Base-by-base conservation (phyloP, 169 alveolate genomes). In the Cryptosporidium sp. region DNA sequence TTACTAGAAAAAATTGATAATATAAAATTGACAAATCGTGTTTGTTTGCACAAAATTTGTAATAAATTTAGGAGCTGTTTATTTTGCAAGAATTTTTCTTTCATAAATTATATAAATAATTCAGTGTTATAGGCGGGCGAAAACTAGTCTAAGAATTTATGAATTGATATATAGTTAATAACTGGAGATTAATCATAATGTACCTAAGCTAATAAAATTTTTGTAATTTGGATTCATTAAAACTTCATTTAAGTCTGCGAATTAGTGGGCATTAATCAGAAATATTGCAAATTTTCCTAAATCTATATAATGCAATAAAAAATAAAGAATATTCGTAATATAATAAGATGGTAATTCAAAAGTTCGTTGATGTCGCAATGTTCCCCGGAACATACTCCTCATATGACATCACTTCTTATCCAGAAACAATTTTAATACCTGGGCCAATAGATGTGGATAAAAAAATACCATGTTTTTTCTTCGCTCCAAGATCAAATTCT, bases 371-470 rank as follows among this genome's bases (percentile, higher is more conserved):
- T 65, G 59, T 75, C 29, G 95, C 92, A 39, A 92, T 92, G 94
- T 92, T 92, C 65, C 95, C 95, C 12, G 95, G 95, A 41, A 92
- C 94, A 58, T 58, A 67, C 52, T 84, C 93, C 55, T 73, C 91
- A 18, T 92, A 92, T 74, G 94, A 92, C 37, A 48, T 92, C 5
- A 59, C 93, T 31, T 92, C 94, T 23, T 86, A 61, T 70, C 93
- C 93, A 18, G 93, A 91, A 70, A 84, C 86, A 58, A 85, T 92
- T 39, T 67, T 92, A 70, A 70, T 92, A 14, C 94, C 94, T 35
- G 71, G 85, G 7, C 71, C 69, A 39, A 23, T 65, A 9, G 65
- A 80, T 59, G 45, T 23, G 43, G 67, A 62, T 37, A 80, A 16
- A 48, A 75, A 84, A 29, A 85, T 87, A 39, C 93, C 93, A n/a